Percentiles rank a stretch among this genome's conserved stretches.
These are phyloP conservation scores for Fraxinus sp. DNA, from an alignment of 305 asterid genomes.

Conservation along the genomic window DNA sequence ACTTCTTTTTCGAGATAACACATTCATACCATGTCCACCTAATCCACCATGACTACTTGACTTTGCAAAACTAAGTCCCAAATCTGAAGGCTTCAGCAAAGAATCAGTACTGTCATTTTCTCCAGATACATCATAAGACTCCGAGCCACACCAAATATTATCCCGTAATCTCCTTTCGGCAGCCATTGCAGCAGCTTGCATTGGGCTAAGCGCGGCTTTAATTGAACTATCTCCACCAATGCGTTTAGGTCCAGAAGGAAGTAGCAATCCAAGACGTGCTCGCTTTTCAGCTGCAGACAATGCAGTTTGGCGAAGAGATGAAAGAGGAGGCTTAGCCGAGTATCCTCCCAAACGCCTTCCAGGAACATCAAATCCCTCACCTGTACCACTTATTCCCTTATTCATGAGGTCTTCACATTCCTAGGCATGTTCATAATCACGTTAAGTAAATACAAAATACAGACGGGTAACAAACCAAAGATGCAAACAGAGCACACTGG, in stretches of 20 bases:
- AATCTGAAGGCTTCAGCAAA: constrained; percentile 33
- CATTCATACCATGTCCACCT: constrained; percentile 27
- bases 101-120: constrained; percentile 52
- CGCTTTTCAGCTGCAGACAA: constrained; percentile 84
- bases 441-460: neutral
- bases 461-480: neutral
- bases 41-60: constrained; percentile 12
- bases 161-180: constrained; percentile 89
- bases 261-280: constrained; percentile 57
- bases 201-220: constrained; percentile 70
- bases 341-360: constrained; percentile 85
- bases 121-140: constrained; percentile 49
- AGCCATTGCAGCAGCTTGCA: constrained; percentile 97
- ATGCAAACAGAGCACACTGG: neutral
- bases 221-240: constrained; percentile 82
- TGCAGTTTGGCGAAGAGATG: constrained; percentile 62
- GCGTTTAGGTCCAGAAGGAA: constrained; percentile 77
- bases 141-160: constrained; percentile 90
- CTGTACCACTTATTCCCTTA: constrained; percentile 72
- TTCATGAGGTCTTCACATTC: constrained; percentile 82
- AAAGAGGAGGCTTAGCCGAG: constrained; percentile 48
- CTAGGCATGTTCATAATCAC: constrained; percentile 34
- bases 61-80: constrained; percentile 35
- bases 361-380: constrained; percentile 83
- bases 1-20: constrained; percentile 56